phyloP scores from a whole-genome alignment of 768 basidiomycete species.

The Lactarius sanguifluus region DNA sequence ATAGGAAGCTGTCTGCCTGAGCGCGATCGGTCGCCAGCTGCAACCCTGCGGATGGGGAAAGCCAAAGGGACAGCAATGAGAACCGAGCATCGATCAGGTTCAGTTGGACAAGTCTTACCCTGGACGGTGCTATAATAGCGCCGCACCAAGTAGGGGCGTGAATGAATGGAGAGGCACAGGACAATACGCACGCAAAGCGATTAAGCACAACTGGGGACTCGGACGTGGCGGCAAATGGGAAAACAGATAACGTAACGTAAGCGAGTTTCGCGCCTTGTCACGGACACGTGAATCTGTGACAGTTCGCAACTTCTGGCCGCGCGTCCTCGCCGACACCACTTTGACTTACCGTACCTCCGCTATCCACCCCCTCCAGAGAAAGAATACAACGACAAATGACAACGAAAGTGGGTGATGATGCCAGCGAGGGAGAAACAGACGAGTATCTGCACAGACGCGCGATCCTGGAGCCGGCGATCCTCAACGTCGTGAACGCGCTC shows the following conservation, averaged over 20 bases:
- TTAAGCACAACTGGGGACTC: neutral
- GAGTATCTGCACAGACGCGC: conserved; percentile 44
- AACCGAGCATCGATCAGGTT: neutral
- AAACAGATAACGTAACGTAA: neutral
- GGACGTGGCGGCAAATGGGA: no score
- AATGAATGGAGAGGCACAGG: neutral
- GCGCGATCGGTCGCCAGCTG: conserved; percentile 1
- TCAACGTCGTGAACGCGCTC: conserved; percentile 74
- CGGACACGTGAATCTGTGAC: conserved; percentile 21
- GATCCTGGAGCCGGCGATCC: conserved; percentile 66
- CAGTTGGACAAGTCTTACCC: neutral
- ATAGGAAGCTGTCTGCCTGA: neutral
- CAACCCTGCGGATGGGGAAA: conserved; percentile 14
- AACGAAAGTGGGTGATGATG: conserved; percentile 29
- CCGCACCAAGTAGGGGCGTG: neutral
- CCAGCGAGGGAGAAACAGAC: conserved; percentile 35
- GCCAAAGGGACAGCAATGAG: neutral
- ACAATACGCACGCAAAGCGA: neutral
- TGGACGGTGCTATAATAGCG: neutral
- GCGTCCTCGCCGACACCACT: neutral
- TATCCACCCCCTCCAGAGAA: neutral
- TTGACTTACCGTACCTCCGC: neutral
- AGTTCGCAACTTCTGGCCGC: neutral
- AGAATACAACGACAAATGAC: neutral
- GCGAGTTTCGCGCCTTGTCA: conserved; percentile 7